Percentiles rank a stretch among this genome's conserved stretches.
Evolutionary conservation across 2,329 filamentous ascomycete genomes (phyloP).

Genomic region (Verticillium albo-atrum): DNA sequence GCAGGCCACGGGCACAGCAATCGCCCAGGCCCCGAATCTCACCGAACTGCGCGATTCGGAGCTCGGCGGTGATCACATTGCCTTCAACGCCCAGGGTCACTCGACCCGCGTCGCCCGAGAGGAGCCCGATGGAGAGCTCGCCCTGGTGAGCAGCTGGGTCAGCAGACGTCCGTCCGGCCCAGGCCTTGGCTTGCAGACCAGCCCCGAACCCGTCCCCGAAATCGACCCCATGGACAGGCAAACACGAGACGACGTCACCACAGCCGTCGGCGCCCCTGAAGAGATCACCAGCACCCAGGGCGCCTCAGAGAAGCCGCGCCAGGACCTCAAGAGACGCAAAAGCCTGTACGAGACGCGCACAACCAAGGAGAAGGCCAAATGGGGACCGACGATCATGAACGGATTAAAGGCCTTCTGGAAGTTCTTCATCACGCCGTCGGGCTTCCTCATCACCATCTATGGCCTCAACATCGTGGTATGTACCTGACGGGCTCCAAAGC

Average conservation of each 20-base stretch:
- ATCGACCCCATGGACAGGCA: background rate
- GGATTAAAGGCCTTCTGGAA: conserved; percentile 22
- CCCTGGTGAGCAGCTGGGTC: conserved; percentile 9
- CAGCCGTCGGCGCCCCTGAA: background rate
- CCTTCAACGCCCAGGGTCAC: conserved; percentile 22
- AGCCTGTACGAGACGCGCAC: conserved; percentile 15
- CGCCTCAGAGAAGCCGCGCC: background rate
- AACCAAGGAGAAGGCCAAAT: conserved; percentile 16
- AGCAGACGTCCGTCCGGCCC: background rate
- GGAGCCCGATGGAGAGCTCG: conserved; percentile 17
- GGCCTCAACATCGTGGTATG: conserved; percentile 22
- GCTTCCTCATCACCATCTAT: conserved; percentile 23
- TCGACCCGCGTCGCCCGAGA: conserved; percentile 19
- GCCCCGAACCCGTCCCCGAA: background rate
- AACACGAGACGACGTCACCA: background rate
- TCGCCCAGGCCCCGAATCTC: conserved; percentile 22
- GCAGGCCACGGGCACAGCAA: conserved; percentile 24
- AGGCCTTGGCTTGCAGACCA: background rate
- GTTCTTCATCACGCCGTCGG: conserved; percentile 20
- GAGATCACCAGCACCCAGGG: background rate
- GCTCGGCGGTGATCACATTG: conserved; percentile 19
- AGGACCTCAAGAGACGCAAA: conserved; percentile 10
- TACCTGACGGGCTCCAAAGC: background rate
- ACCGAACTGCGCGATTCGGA: conserved; percentile 21
- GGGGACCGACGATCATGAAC: conserved; percentile 17